A percentile compares a stretch with the other conserved stretches of the same genome.
Conservation (phyloP, 225 moss, liverwort and hornwort species). For the Pseudisothecium myosuroides region DNA sequence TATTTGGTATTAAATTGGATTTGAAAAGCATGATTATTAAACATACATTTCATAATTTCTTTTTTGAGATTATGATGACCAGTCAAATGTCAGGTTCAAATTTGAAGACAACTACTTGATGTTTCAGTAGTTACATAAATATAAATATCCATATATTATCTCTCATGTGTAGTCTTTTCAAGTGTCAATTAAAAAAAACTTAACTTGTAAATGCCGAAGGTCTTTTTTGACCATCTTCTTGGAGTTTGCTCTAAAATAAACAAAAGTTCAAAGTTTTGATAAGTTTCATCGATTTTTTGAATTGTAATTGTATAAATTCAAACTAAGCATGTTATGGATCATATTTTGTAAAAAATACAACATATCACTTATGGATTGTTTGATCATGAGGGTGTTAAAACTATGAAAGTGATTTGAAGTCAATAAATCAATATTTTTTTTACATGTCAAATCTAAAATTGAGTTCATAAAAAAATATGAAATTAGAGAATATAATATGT, state of each 20-base stretch:
- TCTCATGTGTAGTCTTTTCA: not conserved
- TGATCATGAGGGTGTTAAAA: not conserved
- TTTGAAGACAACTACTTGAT: not conserved
- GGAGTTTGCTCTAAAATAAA: not conserved
- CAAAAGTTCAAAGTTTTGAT: not conserved
- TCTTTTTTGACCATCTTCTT: fast-evolving
- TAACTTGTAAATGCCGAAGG: not conserved
- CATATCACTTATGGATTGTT: not conserved
- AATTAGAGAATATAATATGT: no score
- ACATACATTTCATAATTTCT: not conserved
- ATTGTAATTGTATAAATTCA: not conserved
- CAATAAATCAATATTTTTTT: no score
- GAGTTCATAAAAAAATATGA: not conserved
- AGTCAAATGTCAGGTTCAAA: not conserved
- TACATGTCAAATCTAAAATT: not conserved
- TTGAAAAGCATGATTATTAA: not conserved
- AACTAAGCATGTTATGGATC: not conserved
- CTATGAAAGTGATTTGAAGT: not conserved
- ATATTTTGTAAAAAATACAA: no score
- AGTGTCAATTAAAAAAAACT: not conserved
- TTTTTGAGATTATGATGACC: not conserved
- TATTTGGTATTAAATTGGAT: not conserved
- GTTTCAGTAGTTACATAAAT: not conserved
- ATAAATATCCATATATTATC: not conserved
- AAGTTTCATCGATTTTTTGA: not conserved